A percentile compares a stretch with the other conserved stretches of the same genome.
Evolutionary conservation across 306 rosid species (phyloP).

Genomic region (Morella rubra): DNA sequence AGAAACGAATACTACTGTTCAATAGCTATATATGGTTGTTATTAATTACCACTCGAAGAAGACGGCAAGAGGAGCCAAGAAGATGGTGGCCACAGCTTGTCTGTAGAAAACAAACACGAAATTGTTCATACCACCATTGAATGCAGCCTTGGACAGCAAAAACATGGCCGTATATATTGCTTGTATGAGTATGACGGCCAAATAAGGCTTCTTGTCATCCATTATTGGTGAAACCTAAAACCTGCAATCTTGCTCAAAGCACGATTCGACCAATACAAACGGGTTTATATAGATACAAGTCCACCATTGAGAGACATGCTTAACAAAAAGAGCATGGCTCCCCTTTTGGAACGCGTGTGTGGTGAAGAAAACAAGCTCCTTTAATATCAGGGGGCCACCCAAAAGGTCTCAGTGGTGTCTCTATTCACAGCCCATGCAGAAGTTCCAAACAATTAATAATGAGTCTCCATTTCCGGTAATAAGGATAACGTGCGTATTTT

Average conservation of each 20-base stretch:
- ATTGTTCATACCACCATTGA: conserved; percentile 77
- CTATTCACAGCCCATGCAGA: neutral
- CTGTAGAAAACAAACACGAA: conserved; percentile 73
- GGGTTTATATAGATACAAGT: neutral
- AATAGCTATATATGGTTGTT: no score
- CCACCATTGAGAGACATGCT: no score
- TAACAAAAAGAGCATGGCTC: conserved; percentile 5
- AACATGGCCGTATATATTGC: conserved; percentile 66
- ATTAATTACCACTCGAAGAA: conserved; percentile 61
- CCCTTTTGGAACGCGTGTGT: conserved; percentile 32
- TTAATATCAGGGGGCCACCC: conserved; percentile 38
- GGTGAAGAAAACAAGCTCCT: conserved; percentile 35
- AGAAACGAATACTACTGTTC: neutral
- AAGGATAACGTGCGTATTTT: neutral
- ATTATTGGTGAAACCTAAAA: neutral
- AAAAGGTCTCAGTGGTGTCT: conserved; percentile 17
- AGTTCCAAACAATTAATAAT: neutral
- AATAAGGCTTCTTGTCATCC: conserved; percentile 32
- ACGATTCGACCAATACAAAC: neutral
- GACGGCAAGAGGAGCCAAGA: conserved; percentile 54
- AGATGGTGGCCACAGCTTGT: conserved; percentile 58
- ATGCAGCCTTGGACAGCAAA: conserved; percentile 70
- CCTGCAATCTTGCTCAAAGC: neutral
- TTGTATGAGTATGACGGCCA: conserved; percentile 50
- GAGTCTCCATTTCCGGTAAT: no score